phyloP scores from a whole-genome alignment of 2,329 filamentous ascomycete species.

The Monosporascus sp. region DNA sequence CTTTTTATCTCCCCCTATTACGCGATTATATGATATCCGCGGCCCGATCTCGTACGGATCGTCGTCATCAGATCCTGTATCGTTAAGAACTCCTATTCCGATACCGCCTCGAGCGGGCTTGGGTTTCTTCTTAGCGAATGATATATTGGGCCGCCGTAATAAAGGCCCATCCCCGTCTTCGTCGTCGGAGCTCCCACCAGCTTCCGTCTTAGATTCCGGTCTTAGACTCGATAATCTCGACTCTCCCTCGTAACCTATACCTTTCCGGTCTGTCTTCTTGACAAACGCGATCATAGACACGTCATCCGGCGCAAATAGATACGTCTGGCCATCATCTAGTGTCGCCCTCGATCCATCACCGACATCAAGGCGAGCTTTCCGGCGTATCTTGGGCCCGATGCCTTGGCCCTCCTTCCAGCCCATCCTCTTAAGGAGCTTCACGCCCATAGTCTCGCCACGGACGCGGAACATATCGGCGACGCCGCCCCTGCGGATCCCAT shows the following conservation, averaged over 20 bases:
- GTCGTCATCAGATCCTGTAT: slow-evolving; percentile 91
- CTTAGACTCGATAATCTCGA: slow-evolving; percentile 39
- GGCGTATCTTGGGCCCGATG: slow-evolving; percentile 77
- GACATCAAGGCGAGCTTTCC: slow-evolving; percentile 63
- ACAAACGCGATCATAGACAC: slow-evolving; percentile 60
- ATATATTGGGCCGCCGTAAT: slow-evolving; percentile 14
- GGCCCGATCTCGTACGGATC: slow-evolving; percentile 91
- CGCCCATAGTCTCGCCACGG: slow-evolving; percentile 78
- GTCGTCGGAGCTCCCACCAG: slow-evolving; percentile 33
- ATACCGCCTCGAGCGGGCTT: slow-evolving; percentile 59
- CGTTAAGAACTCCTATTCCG: slow-evolving; percentile 84
- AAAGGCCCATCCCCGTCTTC: slow-evolving; percentile 37
- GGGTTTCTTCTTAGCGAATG: slow-evolving; percentile 43
- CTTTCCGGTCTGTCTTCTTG: slow-evolving; percentile 63
- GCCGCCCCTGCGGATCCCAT: slow-evolving; percentile 41
- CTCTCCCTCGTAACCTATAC: slow-evolving; percentile 62
- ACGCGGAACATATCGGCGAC: slow-evolving; percentile 67
- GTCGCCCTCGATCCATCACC: slow-evolving; percentile 27
- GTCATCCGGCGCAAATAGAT: slow-evolving; percentile 84
- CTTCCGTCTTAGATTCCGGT: slow-evolving; percentile 17
- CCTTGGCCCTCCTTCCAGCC: slow-evolving; percentile 95
- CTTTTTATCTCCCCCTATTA: slow-evolving; percentile 77
- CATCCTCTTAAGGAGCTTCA: slow-evolving; percentile 83
- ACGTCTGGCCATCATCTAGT: slow-evolving; percentile 41
- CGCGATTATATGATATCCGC: slow-evolving; percentile 78